Base-by-base conservation (phyloP, 179 eudicot species). In the Nepenthes alata region DNA sequence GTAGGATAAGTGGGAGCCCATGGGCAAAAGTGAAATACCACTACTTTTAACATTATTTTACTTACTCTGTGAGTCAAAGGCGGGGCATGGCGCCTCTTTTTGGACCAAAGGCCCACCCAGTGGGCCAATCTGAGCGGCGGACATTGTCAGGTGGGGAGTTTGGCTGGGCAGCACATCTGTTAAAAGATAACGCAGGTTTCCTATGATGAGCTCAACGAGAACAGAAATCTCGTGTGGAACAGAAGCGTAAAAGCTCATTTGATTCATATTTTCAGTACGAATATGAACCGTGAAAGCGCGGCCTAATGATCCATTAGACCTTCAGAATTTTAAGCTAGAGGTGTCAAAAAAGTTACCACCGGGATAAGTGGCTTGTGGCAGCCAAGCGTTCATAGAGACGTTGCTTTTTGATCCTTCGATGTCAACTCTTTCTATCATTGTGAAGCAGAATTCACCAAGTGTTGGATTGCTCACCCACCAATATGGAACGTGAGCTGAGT, bases 191-290 rank as follows among this genome's bases (percentile, higher is more conserved):
- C 73, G 76, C 73, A 77, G 75, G 79, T 80, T 81, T 74, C 80
- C 77, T 80, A 80, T 74, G 82, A 81, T 81, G 83, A 75, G 76
- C 80, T 83, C 80, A 81, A 78, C 79, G 77, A 81, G 83, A 81
- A 81, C 75, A 81, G 67, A 76, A 81, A 81, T 73, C 81, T 81
- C 83, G 69, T 75, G 80, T 83, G 79, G 83, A 83, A 80, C 78
- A 80, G 73, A 83, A 80, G 83, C 83, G 88, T 80, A 78, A 80
- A 80, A 80, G 76, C 79, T 78, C 81, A 75, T 78, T 83, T 83
- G 88, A 81, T 81, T 80, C 74, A 77, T 78, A 83, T 80, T 80
- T 77, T 70, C 77, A 80, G 80, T 83, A 83, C 80, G 82, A 83
- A 80, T 75, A 83, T 81, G 72, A 77, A 83, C 76, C 75, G 81